A percentile compares a stretch with the other conserved stretches of the same genome.
These are phyloP conservation scores for Microcyclospora tardicrescens DNA, from an alignment of 2,329 filamentous ascomycete species.

Conservation along the genomic window DNA sequence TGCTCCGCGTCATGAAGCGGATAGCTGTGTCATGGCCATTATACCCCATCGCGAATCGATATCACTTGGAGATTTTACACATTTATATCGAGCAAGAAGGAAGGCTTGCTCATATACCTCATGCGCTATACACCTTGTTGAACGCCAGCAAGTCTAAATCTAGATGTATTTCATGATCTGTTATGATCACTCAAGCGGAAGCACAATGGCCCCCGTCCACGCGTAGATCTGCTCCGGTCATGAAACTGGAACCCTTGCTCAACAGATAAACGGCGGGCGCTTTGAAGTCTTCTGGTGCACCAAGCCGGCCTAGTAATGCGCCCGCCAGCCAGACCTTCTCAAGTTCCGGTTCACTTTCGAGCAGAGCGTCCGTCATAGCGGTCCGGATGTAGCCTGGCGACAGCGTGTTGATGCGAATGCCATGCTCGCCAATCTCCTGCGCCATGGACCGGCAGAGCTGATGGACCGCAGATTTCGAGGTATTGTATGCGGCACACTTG, in stretches of 20 bases:
- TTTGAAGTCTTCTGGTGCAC: constrained; percentile 22
- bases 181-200: too few relatives aligned
- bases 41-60: too few relatives aligned
- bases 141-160: too few relatives aligned
- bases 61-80: too few relatives aligned
- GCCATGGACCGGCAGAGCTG: constrained; percentile 45
- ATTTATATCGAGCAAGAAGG: too few relatives aligned
- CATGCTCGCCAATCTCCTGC: constrained; percentile 43
- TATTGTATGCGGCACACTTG: constrained; percentile 38
- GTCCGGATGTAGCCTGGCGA: too few relatives aligned
- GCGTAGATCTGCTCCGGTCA: constrained; percentile 21
- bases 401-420: background rate
- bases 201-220: constrained; percentile 26
- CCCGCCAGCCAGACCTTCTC: constrained; percentile 38
- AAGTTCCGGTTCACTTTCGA: constrained; percentile 34
- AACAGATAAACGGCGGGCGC: constrained; percentile 22
- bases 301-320: constrained; percentile 34
- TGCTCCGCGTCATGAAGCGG: too few relatives aligned
- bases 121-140: too few relatives aligned
- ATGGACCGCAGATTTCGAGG: constrained; percentile 42
- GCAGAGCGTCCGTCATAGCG: too few relatives aligned
- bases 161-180: too few relatives aligned
- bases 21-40: too few relatives aligned
- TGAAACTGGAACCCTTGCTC: constrained; percentile 20
- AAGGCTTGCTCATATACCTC: too few relatives aligned